A percentile compares a stretch with the other conserved stretches of the same genome.
Conservation (phyloP, 768 basidiomycete species). For the Ramaria sp. region DNA sequence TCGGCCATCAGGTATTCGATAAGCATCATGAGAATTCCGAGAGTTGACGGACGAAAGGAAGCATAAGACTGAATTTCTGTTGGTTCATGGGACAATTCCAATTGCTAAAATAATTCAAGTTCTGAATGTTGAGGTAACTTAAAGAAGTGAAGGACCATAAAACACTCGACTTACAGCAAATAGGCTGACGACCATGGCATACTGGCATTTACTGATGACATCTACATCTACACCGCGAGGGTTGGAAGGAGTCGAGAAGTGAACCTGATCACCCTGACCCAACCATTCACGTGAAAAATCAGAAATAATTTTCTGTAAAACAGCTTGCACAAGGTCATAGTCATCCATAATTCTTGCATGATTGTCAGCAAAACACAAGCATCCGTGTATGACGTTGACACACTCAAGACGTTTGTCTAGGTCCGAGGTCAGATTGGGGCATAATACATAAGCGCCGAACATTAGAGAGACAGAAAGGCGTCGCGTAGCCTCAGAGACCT, state of each 20-base stretch:
- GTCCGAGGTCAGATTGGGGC: not conserved
- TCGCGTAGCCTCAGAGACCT: conserved; percentile 47
- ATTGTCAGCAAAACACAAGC: not conserved
- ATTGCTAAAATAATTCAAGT: not conserved
- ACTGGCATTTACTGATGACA: not conserved
- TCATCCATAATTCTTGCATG: not conserved
- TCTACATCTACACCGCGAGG: not conserved
- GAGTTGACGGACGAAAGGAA: conserved; percentile 1
- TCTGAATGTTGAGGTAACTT: not conserved
- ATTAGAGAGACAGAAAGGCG: conserved; percentile 46
- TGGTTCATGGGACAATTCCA: not conserved
- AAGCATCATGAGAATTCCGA: not conserved
- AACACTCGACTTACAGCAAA: conserved; percentile 15
- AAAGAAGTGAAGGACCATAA: not conserved
- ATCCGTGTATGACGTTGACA: not conserved
- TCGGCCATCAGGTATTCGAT: not conserved
- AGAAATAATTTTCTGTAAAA: not conserved
- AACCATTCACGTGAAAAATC: not conserved
- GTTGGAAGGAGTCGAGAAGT: not conserved
- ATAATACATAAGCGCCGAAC: conserved; percentile 45
- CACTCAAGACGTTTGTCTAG: no score
- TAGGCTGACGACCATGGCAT: conserved; percentile 14
- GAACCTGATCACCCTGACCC: not conserved
- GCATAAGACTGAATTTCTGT: not conserved
- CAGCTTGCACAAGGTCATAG: not conserved